phyloP scores from a whole-genome alignment of 495 filamentous ascomycete genomes.

The Penicillium cataractarum region DNA sequence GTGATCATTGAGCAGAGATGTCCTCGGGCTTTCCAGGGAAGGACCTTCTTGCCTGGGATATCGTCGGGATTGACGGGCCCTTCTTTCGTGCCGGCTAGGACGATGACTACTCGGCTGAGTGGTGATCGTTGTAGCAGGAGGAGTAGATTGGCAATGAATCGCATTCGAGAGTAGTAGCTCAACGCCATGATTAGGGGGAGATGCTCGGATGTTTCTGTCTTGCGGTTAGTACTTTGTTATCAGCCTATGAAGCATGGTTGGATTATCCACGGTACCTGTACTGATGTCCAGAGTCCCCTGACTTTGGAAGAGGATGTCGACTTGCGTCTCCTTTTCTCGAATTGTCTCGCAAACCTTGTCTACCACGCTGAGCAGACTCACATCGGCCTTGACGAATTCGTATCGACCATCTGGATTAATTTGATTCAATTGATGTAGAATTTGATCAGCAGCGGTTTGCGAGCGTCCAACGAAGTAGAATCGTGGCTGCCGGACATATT shows the following conservation, averaged over 20 bases:
- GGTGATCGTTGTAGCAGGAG: conserved; percentile 38
- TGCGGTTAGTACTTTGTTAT: not conserved
- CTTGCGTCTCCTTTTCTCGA: not conserved
- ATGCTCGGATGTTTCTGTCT: conserved; percentile 32
- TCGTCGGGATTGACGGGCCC: conserved; percentile 53
- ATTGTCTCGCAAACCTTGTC: conserved; percentile 53
- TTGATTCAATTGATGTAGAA: conserved; percentile 41
- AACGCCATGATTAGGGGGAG: conserved; percentile 36
- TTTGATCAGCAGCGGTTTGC: conserved; percentile 36
- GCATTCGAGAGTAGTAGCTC: conserved; percentile 44
- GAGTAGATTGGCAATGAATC: conserved; percentile 40
- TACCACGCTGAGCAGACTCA: conserved; percentile 56
- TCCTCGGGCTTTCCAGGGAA: conserved; percentile 4
- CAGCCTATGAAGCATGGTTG: not conserved
- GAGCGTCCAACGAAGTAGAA: conserved; percentile 37
- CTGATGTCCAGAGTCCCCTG: not conserved
- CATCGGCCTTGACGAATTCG: conserved; percentile 55
- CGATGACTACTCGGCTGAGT: conserved; percentile 53
- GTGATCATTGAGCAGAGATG: conserved; percentile 28
- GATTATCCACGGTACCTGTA: not conserved
- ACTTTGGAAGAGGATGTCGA: not conserved
- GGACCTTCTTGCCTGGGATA: conserved; percentile 29
- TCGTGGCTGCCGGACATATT: conserved; percentile 31
- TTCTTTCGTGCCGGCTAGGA: conserved; percentile 55
- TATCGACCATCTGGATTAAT: conserved; percentile 55